Evolutionary conservation across 2,329 filamentous ascomycete genomes (phyloP).

Genomic region (Seiridium cupressi): DNA sequence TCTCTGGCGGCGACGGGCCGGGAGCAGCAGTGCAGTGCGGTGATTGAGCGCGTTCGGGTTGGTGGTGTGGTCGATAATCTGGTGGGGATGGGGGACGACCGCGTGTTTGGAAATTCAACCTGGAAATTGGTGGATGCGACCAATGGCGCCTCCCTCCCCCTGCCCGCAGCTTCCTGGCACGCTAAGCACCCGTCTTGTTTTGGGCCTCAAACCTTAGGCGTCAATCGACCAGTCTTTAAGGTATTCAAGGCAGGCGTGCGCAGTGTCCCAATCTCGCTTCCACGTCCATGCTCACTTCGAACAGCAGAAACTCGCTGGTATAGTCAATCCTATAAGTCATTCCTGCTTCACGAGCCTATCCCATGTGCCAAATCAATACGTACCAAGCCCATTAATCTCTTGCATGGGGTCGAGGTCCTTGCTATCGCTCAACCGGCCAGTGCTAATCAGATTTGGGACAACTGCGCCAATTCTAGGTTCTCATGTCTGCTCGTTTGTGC

Average conservation of each 20-base stretch:
- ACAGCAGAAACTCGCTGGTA: too few species aligned
- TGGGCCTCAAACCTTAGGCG: background rate
- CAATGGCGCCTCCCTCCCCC: background rate
- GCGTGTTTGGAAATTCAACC: constrained; percentile 5
- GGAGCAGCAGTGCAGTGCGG: background rate
- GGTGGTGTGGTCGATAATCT: constrained; percentile 10
- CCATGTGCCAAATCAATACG: too few species aligned
- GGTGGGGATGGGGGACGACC: background rate
- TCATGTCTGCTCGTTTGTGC: too few species aligned
- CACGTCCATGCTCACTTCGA: too few species aligned
- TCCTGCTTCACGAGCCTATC: too few species aligned
- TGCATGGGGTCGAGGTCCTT: too few species aligned
- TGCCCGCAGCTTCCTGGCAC: background rate
- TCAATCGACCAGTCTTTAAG: background rate
- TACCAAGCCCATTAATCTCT: too few species aligned
- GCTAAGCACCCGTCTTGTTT: background rate
- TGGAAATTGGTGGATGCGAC: background rate
- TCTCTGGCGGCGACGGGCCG: constrained; percentile 2
- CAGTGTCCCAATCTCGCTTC: background rate
- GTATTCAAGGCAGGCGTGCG: too few species aligned
- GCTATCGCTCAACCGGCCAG: too few species aligned
- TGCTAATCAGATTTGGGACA: too few species aligned
- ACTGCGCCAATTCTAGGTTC: too few species aligned
- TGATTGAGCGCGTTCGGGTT: constrained; percentile 1
- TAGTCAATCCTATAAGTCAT: too few species aligned